phyloP scores from a whole-genome alignment of 106 monocot species.

The Dendrobium officinale region DNA sequence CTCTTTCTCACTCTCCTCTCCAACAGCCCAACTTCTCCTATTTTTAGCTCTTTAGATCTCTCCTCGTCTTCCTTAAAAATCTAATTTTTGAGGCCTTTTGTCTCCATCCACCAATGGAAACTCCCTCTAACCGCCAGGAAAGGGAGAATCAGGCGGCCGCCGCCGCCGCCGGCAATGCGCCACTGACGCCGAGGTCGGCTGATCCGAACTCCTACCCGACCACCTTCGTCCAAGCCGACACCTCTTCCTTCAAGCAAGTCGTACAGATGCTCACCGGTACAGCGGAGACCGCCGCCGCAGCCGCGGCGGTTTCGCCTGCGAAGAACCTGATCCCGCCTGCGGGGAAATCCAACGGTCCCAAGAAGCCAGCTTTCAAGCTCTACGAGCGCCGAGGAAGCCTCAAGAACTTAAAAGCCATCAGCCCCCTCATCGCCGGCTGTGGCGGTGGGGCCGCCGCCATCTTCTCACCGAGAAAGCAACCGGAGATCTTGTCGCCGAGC shows the following conservation, averaged over 20 bases:
- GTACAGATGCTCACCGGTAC: conserved; percentile 98
- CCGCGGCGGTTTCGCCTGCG: neutral
- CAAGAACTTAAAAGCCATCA: conserved; percentile 63
- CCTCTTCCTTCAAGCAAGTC: conserved; percentile 86
- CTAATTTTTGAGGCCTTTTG: neutral
- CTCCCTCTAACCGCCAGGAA: neutral
- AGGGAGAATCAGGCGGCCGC: neutral
- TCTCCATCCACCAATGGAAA: conserved; percentile 1
- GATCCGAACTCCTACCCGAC: conserved; percentile 60
- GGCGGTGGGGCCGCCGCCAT: neutral
- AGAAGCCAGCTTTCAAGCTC: conserved; percentile 88
- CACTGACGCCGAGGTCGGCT: neutral
- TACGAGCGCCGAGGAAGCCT: conserved; percentile 87
- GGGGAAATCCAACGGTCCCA: conserved; percentile 27
- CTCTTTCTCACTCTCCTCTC: neutral
- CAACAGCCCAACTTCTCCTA: neutral
- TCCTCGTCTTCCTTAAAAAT: conserved; percentile 5
- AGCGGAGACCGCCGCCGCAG: conserved; percentile 36
- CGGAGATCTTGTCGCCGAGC: conserved; percentile 76
- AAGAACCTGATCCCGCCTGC: conserved; percentile 13
- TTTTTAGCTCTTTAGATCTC: neutral
- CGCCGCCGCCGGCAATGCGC: conserved; percentile 9
- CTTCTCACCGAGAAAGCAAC: conserved; percentile 34
- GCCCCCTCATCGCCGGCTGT: conserved; percentile 28
- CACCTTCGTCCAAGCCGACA: conserved; percentile 91